phyloP scores from a whole-genome alignment of 192 early-diverging fungal genomes.

The Mortierella antarctica region DNA sequence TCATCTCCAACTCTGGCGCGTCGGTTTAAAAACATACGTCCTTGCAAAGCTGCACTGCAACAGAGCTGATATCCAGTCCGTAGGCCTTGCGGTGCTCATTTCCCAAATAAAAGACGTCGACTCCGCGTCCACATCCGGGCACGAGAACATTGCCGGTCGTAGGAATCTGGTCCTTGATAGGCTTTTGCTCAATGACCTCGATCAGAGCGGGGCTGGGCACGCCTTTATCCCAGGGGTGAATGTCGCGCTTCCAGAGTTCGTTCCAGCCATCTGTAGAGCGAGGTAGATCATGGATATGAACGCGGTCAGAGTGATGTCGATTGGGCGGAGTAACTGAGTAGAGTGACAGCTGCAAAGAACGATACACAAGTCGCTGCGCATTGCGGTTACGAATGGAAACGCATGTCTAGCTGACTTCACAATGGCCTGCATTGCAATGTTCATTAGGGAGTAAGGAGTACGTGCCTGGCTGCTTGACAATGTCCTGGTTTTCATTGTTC shows the following conservation, averaged over 20 bases:
- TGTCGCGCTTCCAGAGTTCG: conserved; percentile 49
- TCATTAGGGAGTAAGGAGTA: neutral
- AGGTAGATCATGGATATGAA: neutral
- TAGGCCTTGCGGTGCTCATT: conserved; percentile 66
- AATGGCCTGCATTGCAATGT: too few relatives aligned
- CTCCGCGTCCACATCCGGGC: conserved; percentile 73
- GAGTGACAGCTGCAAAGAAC: too few relatives aligned
- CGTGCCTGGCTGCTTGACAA: conserved; percentile 26
- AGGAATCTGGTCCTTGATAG: conserved; percentile 51
- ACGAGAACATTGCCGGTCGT: conserved; percentile 63
- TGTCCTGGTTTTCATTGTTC: conserved; percentile 20
- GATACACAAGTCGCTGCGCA: too few relatives aligned
- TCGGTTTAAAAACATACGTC: conserved; percentile 16
- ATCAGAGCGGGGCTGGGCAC: conserved; percentile 58
- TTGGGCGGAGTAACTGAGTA: neutral
- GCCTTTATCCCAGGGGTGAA: conserved; percentile 64
- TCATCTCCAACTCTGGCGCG: neutral
- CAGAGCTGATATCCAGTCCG: conserved; percentile 76
- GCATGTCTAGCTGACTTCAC: too few relatives aligned
- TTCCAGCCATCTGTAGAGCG: conserved; percentile 53
- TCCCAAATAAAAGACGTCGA: conserved; percentile 82
- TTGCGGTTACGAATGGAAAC: too few relatives aligned
- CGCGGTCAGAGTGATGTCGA: neutral
- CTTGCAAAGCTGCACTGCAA: conserved; percentile 67
- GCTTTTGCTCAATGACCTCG: conserved; percentile 61